These are phyloP conservation scores for Cenchrus americanus DNA, from an alignment of 176 grass and related monocot species.

Conservation along the genomic window DNA sequence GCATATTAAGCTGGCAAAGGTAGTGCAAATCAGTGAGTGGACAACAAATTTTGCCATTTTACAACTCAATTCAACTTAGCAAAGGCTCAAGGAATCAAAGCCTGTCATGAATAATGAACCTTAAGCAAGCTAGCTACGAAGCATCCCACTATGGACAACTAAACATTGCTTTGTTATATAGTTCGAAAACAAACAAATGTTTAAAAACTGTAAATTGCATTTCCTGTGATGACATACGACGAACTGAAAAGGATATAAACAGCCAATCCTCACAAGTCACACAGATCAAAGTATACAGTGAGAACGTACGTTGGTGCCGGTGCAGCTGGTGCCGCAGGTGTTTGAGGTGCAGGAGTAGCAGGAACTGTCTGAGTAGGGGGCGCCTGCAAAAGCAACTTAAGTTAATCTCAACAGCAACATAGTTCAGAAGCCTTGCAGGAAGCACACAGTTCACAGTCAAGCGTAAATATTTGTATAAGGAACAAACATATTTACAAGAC, in stretches of 20 bases:
- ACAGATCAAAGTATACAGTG: conserved; percentile 24
- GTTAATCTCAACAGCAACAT: conserved; percentile 18
- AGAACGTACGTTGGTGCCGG: conserved; percentile 58
- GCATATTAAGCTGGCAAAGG: conserved; percentile 46
- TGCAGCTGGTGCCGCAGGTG: conserved; percentile 44
- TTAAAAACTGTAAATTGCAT: conserved; percentile 1
- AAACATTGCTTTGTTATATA: not conserved
- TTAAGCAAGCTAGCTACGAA: conserved; percentile 12
- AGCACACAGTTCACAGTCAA: not conserved
- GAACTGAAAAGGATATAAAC: not conserved
- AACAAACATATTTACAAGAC: conserved; percentile 3
- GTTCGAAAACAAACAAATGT: not conserved
- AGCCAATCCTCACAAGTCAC: not conserved
- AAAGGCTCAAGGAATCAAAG: not conserved
- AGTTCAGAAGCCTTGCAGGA: not conserved
- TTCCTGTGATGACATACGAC: not conserved
- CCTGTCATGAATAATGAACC: not conserved
- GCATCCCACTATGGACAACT: not conserved
- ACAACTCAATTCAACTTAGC: not conserved
- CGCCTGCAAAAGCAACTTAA: conserved; percentile 44
- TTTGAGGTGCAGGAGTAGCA: conserved; percentile 57
- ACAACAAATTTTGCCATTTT: not conserved
- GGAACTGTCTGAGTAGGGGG: conserved; percentile 59
- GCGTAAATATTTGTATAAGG: not conserved
- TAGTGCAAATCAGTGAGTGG: not conserved